phyloP scores from a whole-genome alignment of 2,329 filamentous ascomycete species.

The Fusarium zealandicum region DNA sequence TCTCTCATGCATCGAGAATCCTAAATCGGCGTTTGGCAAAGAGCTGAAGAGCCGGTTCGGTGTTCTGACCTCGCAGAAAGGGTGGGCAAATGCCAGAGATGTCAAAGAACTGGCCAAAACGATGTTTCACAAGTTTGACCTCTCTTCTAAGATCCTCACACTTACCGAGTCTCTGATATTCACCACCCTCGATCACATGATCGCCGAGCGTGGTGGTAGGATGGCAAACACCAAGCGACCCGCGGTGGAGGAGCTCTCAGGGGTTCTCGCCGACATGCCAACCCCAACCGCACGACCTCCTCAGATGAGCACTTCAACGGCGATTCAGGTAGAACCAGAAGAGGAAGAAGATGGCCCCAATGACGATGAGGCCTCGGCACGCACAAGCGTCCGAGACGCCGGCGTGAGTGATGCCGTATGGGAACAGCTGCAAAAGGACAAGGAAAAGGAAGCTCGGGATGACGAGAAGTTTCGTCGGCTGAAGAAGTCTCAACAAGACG shows the following conservation, averaged over 20 bases:
- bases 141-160: slow-evolving; percentile 5
- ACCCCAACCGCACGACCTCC: not conserved
- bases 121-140: slow-evolving; percentile 53
- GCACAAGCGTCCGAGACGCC: slow-evolving; percentile 54
- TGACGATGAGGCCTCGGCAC: not conserved
- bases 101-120: slow-evolving; percentile 60
- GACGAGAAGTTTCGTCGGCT: slow-evolving; percentile 49
- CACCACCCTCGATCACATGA: slow-evolving; percentile 36
- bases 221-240: slow-evolving; percentile 21
- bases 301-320: not conserved
- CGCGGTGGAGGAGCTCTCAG: fast-evolving
- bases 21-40: slow-evolving; percentile 3
- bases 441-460: slow-evolving; percentile 46
- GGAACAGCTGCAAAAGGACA: slow-evolving; percentile 65
- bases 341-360: slow-evolving; percentile 1
- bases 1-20: slow-evolving; percentile 38
- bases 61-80: slow-evolving; percentile 50
- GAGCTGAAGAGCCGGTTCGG: slow-evolving; percentile 45
- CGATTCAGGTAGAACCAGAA: not conserved
- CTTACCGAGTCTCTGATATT: slow-evolving; percentile 32
- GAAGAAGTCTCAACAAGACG: slow-evolving; percentile 40
- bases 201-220: slow-evolving; percentile 15
- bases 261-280: not conserved
- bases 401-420: slow-evolving; percentile 68
- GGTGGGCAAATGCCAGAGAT: slow-evolving; percentile 71